Conservation (phyloP, 257 asterid species). For the Nicotiana otophora region DNA sequence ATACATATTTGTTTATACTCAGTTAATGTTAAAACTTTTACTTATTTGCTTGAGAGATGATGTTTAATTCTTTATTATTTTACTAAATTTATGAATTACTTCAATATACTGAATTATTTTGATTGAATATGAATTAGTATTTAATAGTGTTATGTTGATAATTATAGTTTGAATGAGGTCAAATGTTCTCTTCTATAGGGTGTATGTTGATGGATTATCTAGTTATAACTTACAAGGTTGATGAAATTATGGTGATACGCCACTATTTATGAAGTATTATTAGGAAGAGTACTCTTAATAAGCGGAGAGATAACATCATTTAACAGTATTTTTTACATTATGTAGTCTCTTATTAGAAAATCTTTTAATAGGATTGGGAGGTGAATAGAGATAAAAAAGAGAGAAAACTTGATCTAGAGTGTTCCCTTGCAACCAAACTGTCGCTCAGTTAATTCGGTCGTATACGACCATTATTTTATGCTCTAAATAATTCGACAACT, state of each 20-base stretch:
- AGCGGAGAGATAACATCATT: neutral
- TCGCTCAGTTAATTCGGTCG: neutral
- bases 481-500: neutral
- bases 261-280: neutral
- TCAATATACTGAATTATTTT: neutral
- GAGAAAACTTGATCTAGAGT: neutral
- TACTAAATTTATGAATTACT: neutral
- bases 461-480: neutral
- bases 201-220: too few relatives aligned
- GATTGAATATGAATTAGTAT: neutral
- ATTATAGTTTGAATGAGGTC: neutral
- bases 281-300: too few relatives aligned
- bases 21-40: neutral
- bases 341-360: neutral
- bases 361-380: neutral
- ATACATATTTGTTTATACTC: neutral
- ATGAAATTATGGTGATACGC: neutral
- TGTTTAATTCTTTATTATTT: neutral
- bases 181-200: neutral
- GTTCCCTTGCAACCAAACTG: conserved; percentile 35
- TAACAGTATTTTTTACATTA: neutral
- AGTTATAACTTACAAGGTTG: neutral
- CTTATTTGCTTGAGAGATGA: neutral
- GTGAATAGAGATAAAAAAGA: neutral
- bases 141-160: neutral